phyloP scores from a whole-genome alignment of 192 early-diverging fungal species.

The Gryganskiella cystojenkinii region DNA sequence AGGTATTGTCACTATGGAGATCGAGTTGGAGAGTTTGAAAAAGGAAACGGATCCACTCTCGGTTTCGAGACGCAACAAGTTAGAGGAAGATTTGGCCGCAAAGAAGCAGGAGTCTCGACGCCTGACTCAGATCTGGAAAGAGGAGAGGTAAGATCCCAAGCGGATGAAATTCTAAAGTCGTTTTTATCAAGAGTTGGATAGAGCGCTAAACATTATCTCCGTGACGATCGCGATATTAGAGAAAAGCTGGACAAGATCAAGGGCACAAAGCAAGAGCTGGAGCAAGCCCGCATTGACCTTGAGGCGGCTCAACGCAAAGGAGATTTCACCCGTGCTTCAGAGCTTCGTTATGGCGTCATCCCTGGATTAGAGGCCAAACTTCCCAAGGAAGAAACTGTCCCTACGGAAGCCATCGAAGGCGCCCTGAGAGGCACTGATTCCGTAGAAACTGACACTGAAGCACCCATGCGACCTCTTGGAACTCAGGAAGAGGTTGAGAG shows the following conservation, averaged over 20 bases:
- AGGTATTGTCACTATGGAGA: slow-evolving; percentile 79
- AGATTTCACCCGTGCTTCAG: slow-evolving; percentile 77
- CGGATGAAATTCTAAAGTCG: neutral
- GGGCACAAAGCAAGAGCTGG: slow-evolving; percentile 72
- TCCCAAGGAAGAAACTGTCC: slow-evolving; percentile 56
- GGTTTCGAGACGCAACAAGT: slow-evolving; percentile 67
- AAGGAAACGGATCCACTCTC: slow-evolving; percentile 82
- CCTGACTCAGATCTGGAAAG: slow-evolving; percentile 71
- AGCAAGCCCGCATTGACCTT: slow-evolving; percentile 79
- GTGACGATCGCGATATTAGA: slow-evolving; percentile 3
- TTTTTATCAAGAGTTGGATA: neutral
- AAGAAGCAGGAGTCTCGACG: slow-evolving; percentile 69
- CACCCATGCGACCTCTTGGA: slow-evolving; percentile 24
- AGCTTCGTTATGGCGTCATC: slow-evolving; percentile 83
- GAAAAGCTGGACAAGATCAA: slow-evolving; percentile 77
- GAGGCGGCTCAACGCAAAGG: slow-evolving; percentile 78
- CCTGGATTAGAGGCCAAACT: slow-evolving; percentile 77
- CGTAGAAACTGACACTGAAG: slow-evolving; percentile 18
- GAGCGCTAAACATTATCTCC: neutral
- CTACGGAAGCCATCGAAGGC: slow-evolving; percentile 60
- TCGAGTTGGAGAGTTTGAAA: slow-evolving; percentile 81
- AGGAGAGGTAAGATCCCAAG: slow-evolving; percentile 62
- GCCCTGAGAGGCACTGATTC: slow-evolving; percentile 23
- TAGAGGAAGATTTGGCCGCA: slow-evolving; percentile 67
- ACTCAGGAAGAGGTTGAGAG: slow-evolving; percentile 56